These are phyloP conservation scores for Ceratocystis albifundus DNA, from an alignment of 2,329 filamentous ascomycete genomes.

Conservation along the genomic window DNA sequence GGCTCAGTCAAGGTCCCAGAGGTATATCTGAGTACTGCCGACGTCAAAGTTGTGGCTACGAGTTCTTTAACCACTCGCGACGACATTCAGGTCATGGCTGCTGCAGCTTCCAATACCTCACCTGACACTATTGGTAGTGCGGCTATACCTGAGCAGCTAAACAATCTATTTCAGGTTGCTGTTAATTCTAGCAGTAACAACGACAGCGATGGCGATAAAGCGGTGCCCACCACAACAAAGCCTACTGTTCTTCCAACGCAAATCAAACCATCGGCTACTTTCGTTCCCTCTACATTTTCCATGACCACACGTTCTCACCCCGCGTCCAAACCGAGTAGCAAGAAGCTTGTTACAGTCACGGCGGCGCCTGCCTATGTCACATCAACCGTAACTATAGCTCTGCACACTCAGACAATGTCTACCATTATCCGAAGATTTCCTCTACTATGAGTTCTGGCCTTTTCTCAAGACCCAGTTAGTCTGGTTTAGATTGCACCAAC, in stretches of 20 bases:
- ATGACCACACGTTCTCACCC: not conserved
- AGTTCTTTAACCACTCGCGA: not conserved
- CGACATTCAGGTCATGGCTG: not conserved
- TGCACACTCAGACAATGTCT: conserved; percentile 16
- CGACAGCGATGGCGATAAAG: not conserved
- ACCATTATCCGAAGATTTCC: conserved; percentile 15
- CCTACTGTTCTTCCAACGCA: conserved; percentile 11
- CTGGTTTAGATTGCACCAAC: not conserved
- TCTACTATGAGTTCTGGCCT: not conserved
- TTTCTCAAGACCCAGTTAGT: conserved; percentile 16
- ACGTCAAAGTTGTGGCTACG: conserved; percentile 31
- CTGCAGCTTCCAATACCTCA: conserved; percentile 7
- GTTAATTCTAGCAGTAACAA: conserved; percentile 14
- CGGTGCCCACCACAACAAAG: conserved; percentile 23
- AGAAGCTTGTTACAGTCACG: conserved; percentile 24
- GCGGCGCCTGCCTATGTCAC: conserved; percentile 30
- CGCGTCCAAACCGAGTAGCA: not conserved
- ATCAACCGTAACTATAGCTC: conserved; percentile 27
- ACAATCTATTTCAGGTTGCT: conserved; percentile 36
- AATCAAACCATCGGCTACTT: not conserved
- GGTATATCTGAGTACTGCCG: conserved; percentile 34
- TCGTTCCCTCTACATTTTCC: conserved; percentile 21
- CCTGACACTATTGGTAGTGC: conserved; percentile 34
- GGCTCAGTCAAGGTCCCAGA: conserved; percentile 29
- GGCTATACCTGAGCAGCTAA: conserved; percentile 38